Percentiles rank a stretch among this genome's conserved stretches.
Evolutionary conservation across 208 protist genomes (phyloP).

Genomic region (Phytomonas sp.): DNA sequence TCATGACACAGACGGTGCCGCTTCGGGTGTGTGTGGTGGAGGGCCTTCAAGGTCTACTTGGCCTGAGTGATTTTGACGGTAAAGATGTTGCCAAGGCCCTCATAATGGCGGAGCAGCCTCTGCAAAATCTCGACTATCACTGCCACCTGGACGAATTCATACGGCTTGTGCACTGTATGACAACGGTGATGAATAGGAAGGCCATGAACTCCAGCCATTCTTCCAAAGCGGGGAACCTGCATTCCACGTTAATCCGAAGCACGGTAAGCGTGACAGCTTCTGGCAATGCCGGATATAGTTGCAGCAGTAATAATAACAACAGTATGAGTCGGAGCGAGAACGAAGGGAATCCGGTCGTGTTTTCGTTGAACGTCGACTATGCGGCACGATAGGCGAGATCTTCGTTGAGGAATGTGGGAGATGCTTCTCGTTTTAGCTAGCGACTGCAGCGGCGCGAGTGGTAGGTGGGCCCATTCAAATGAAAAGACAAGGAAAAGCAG

Average conservation of each 20-base stretch:
- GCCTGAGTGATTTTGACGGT: conserved; percentile 28
- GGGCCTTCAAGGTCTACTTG: conserved; percentile 36
- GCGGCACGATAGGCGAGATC: not conserved
- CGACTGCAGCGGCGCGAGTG: too few species aligned
- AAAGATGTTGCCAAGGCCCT: conserved; percentile 29
- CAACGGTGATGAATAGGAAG: conserved; percentile 16
- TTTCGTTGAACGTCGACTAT: not conserved
- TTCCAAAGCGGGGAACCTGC: not conserved
- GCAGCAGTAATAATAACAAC: conserved; percentile 2
- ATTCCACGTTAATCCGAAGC: conserved; percentile 14
- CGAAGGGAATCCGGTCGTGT: not conserved
- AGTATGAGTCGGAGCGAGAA: not conserved
- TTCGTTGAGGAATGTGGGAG: not conserved
- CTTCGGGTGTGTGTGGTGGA: conserved; percentile 39
- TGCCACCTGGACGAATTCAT: conserved; percentile 24
- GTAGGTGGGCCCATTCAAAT: not conserved
- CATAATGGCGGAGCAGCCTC: conserved; percentile 24
- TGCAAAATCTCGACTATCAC: conserved; percentile 16
- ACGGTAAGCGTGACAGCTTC: conserved; percentile 10
- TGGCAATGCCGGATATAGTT: conserved; percentile 3
- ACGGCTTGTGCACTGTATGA: conserved; percentile 19
- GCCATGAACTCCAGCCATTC: conserved; percentile 8
- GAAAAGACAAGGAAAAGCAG: not conserved
- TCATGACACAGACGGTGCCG: conserved; percentile 19
- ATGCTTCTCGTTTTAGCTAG: not conserved